Evolutionary conservation across 257 asterid species (phyloP), one percentile per base, ranked within the genome.

Genomic region (Paulownia fortunei): DNA sequence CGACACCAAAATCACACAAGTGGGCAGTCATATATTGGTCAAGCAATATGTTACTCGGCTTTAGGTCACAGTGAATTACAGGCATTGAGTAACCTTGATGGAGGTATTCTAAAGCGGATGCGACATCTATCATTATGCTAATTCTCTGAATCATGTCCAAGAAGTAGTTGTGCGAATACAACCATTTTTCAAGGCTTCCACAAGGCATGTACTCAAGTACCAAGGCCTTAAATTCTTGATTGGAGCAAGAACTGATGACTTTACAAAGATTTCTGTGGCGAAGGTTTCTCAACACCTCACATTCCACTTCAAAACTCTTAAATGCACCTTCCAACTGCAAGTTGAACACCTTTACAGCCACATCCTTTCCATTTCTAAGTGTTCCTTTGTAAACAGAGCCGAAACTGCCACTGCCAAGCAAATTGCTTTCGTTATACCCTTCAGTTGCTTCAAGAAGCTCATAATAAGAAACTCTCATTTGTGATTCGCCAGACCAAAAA

Each of bases 131-230:
- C 67, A 60, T 15, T 9, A 60, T 60, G 67, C 6, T 60, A 3
- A 60, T 3, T 26, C 41, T 27, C 27, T 27, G 42, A 3, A 4
- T 0, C 13, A 30, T 24, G 10, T 60, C 67, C 15, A 60, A 26
- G 3, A 26, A 26, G 11, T 60, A 4, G 67, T 60, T 60, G 9
- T 60, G 41, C 0, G 67, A 60, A 11, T 60, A 26, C 67, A 60
- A 30, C 67, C 42, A 60, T 30, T 60, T 60, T 13, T 60, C 67
- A 13, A 60, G 67, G 19, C 67, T 60, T 11, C 67, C 67, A 26
- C 19, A 49, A 49, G 55, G 55, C 55, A 49, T 49, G 13, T 49
- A 49, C 21, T 12, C 55, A n/a, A 49, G 55, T 5, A 56, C 64
- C 34, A 56, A 24, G 5, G 34, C 64, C 34, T 56, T 56, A 8